Percentiles rank a stretch among this genome's conserved stretches.
phyloP scores from a whole-genome alignment of 208 protist genomes.

The Leishmania martiniquensis region DNA sequence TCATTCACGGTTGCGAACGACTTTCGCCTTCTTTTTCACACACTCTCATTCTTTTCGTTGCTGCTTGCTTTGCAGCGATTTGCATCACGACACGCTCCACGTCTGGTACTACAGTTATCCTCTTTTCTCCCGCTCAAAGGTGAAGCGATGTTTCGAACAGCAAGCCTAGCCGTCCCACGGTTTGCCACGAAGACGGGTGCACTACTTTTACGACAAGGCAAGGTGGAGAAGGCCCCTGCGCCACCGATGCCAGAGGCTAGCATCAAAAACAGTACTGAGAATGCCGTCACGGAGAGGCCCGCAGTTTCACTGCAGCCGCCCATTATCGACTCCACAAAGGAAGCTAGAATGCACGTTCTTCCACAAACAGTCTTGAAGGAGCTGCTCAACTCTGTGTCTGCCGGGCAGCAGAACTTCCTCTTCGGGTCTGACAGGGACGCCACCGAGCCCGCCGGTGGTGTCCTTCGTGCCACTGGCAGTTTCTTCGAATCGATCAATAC shows the following conservation, averaged over 20 bases:
- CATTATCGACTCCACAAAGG: not conserved
- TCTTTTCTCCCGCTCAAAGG: not conserved
- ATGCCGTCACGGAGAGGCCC: not conserved
- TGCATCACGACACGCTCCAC: not conserved
- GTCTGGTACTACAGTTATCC: not conserved
- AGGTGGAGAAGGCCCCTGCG: not conserved
- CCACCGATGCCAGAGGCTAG: not conserved
- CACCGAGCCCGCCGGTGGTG: constrained; percentile 6
- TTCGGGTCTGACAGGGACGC: constrained; percentile 24
- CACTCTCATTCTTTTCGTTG: not conserved
- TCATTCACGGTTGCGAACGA: not conserved
- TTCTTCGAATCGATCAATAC: constrained; percentile 52
- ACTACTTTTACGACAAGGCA: constrained; percentile 1
- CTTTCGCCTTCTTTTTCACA: not conserved
- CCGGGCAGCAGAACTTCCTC: constrained; percentile 30
- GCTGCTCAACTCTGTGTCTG: constrained; percentile 24
- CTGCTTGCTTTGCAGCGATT: not conserved
- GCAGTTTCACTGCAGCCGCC: not conserved
- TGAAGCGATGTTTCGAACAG: constrained; percentile 14
- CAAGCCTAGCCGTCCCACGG: constrained; percentile 3
- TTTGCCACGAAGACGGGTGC: constrained; percentile 12
- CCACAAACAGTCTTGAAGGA: constrained; percentile 30
- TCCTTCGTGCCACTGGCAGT: constrained; percentile 27
- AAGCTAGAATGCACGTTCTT: constrained; percentile 14
- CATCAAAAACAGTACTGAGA: not conserved